Percentiles rank a stretch among this genome's conserved stretches.
Evolutionary conservation across 2,329 filamentous ascomycete genomes (phyloP).

Genomic region (Fusarium sp.): DNA sequence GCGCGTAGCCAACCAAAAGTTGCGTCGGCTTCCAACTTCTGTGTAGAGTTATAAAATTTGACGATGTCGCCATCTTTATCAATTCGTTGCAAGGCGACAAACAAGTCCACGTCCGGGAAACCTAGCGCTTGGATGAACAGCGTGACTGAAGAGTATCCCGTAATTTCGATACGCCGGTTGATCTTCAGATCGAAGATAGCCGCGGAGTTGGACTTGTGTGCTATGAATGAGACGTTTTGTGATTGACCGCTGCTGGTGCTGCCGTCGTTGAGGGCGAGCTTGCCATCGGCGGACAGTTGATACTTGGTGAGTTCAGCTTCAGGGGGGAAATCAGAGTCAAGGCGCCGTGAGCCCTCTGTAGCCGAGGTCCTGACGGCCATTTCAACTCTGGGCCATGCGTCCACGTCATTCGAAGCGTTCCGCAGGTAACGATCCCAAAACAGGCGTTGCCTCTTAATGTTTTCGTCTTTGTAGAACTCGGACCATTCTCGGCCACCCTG

Average conservation of each 20-base stretch:
- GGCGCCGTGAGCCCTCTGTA: neutral
- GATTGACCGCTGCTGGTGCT: neutral
- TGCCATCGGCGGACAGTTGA: neutral
- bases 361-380: neutral
- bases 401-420: neutral
- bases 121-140: neutral
- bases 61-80: neutral
- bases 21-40: neutral
- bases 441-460: neutral
- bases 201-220: neutral
- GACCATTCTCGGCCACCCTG: neutral
- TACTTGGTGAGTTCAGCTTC: neutral
- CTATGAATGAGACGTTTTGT: neutral
- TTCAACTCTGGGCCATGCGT: neutral
- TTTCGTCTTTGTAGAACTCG: neutral
- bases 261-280: neutral
- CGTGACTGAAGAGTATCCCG: neutral
- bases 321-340: neutral
- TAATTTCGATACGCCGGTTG: neutral
- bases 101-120: conserved; percentile 1
- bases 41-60: neutral
- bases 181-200: neutral
- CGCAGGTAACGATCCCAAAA: neutral
- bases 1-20: neutral
- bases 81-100: neutral